Evolutionary conservation across 2,329 filamentous ascomycete species (phyloP).

Genomic region (Xylariaceae sp.): DNA sequence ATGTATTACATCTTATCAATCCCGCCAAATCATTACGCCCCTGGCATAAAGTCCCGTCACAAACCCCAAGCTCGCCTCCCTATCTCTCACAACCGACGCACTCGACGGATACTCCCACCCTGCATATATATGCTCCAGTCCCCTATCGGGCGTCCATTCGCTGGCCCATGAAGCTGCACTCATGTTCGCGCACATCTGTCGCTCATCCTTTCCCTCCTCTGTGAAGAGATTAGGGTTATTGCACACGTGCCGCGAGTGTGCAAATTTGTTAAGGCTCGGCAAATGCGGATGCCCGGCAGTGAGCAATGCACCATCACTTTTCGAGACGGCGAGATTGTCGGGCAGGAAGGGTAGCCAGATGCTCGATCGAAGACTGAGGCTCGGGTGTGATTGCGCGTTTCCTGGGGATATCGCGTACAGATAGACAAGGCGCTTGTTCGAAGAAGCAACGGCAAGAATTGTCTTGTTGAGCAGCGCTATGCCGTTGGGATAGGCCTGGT

Average conservation of each 20-base stretch:
- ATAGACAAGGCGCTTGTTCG: slow-evolving; percentile 38
- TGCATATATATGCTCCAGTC: slow-evolving; percentile 44
- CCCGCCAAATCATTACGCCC: slow-evolving; percentile 38
- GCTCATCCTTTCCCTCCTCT: slow-evolving; percentile 27
- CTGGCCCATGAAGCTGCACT: slow-evolving; percentile 37
- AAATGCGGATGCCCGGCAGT: slow-evolving; percentile 49
- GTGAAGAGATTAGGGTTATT: slow-evolving; percentile 33
- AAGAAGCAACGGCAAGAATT: slow-evolving; percentile 47
- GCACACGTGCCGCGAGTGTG: slow-evolving; percentile 43
- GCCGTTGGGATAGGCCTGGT: slow-evolving; percentile 49
- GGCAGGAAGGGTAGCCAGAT: slow-evolving; percentile 46
- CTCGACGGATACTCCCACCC: slow-evolving; percentile 44
- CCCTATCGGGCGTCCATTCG: slow-evolving; percentile 44
- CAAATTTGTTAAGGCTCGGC: slow-evolving; percentile 41
- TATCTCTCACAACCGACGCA: slow-evolving; percentile 41
- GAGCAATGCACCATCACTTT: slow-evolving; percentile 37
- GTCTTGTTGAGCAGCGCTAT: slow-evolving; percentile 47
- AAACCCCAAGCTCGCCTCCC: slow-evolving; percentile 41
- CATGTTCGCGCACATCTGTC: slow-evolving; percentile 22
- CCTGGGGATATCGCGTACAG: slow-evolving; percentile 38
- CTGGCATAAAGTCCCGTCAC: slow-evolving; percentile 46
- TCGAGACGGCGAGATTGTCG: slow-evolving; percentile 47
- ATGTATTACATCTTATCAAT: too few relatives aligned
- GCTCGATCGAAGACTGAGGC: slow-evolving; percentile 15
- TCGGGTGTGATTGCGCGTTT: slow-evolving; percentile 4